Base-by-base conservation (phyloP, 1,284 basidiomycete species). In the Veloboletus limbatus region DNA sequence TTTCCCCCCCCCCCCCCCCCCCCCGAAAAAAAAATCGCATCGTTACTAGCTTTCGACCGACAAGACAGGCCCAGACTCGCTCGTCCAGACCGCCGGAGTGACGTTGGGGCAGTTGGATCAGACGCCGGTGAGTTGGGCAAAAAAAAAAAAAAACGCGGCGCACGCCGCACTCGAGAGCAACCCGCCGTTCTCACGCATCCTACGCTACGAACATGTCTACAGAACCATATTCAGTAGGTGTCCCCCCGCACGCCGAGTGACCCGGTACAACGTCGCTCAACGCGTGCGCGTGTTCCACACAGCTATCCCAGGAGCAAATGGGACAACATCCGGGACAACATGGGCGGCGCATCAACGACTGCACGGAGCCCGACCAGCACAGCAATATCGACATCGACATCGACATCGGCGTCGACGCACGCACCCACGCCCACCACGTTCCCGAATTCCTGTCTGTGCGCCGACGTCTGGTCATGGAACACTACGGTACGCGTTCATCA, bases 221-320 rank as follows among this genome's bases (percentile, higher is more conserved):
- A 70, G 66, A 92, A 92, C 64, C 88, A 91, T 58, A 77, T 91
- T 54, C 67, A 67, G 78, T 78, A 56, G 21, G 68, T 55, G n/a
- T n/a, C n/a, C n/a, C n/a, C n/a, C 17, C 24, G 8, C 8, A 3
- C 18, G 8, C 8, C 3, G 31, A n/a, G n/a, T 26, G 42, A 14
- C 6, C 6, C 1, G 4, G 24, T 5, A 13, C 17, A 22, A 14
- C n/a, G 8, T 36, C 36, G 27, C 33, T 37, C 32, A 50, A 8
- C 14, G 16, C 5, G 20, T 11, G 8, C 13, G 18, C 16, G 0
- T 3, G 6, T 20, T n/a, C n/a, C 18, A 8, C 21, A 14, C 9
- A 83, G 79, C 56, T 85, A 70, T 66, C 82, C 82, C 3, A 69
- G 75, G 54, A 84, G 81, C 66, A 80, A 81, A 56, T 86, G 78